A percentile compares a stretch with the other conserved stretches of the same genome.
phyloP scores from a whole-genome alignment of 305 asterid species.

The Rubia balearica region DNA sequence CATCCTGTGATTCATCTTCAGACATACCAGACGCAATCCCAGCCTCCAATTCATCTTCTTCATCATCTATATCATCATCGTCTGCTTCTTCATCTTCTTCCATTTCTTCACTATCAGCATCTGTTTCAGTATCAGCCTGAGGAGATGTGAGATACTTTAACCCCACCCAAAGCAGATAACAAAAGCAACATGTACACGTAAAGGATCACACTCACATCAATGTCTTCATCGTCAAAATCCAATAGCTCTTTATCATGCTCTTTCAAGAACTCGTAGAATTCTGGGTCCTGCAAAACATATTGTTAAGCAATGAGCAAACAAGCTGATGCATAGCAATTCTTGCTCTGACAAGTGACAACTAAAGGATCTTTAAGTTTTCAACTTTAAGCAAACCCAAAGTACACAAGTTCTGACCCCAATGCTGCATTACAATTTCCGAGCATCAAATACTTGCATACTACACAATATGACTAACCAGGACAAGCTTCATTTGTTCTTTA shows the following conservation, averaged over 20 bases:
- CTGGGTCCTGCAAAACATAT: conserved; percentile 62
- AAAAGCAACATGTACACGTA: conserved; percentile 9
- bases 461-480: not conserved
- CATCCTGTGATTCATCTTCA: not conserved
- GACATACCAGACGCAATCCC: conserved; percentile 29
- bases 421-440: not conserved
- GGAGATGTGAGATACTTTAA: not conserved
- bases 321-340: not conserved
- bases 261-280: conserved; percentile 76
- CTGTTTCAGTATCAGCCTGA: conserved; percentile 49
- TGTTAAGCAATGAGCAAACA: conserved; percentile 12
- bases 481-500: not conserved
- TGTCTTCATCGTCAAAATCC: conserved; percentile 61
- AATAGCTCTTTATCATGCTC: conserved; percentile 80
- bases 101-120: conserved; percentile 23
- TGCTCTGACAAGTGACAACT: not conserved
- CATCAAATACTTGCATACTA: not conserved
- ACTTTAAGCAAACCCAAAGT: not conserved
- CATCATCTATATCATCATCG: conserved; percentile 14
- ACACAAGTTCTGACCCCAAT: not conserved
- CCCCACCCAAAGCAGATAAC: not conserved
- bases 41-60: conserved; percentile 19
- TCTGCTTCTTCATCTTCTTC: conserved; percentile 29
- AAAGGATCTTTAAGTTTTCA: not conserved
- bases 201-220: conserved; percentile 43